Base-by-base conservation (phyloP, 1,139 yeast genomes). In the Diutina scorzettiae region DNA sequence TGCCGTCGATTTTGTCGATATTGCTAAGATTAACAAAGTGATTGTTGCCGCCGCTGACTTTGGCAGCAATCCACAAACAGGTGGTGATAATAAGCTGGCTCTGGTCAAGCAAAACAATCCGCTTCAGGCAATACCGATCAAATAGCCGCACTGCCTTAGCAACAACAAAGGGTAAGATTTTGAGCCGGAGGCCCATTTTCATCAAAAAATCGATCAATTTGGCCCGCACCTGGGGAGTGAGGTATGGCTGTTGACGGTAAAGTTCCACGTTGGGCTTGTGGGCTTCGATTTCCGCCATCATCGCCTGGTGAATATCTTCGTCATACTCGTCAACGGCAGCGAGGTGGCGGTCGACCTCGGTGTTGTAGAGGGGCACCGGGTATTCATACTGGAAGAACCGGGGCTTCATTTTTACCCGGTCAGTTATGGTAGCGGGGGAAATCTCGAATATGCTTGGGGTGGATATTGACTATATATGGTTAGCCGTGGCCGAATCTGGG, bases 41-140 rank as follows among this genome's bases (percentile, higher is more conserved):
- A 51, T 77, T 77, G 54, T 80, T 78, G 28, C 86, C 86, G 40
- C 86, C 86, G 57, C 71, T 73, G 3, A 76, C 62, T 55, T 78
- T 78, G 27, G 79, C 71, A 5, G 81, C 73, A 18, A 78, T 61
- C 84, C 84, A 78, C 32, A 78, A 61, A 54, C 85, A 78, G 18
- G 84, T 77, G 37, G 81, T 74, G 37, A 77, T 71, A 19, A 78
- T 79, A 43, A 78, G 63, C 55, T 77, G 81, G 7, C 76, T 67
- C 60, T 78, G 84, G 46, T 73, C 80, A 47, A 73, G 65, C 41
- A 78, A 59, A 2, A 78, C 80, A 8, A 78, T 70, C 52, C 84
- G 62, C 54, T 75, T 76, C 46, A 80, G 75, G 51, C 82, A 77
- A 56, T 78, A 78, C 45, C 84, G 68, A 54, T 78, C 85, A 50